Base-by-base conservation (phyloP, 1,284 basidiomycete species). In the Ustilago crameri region DNA sequence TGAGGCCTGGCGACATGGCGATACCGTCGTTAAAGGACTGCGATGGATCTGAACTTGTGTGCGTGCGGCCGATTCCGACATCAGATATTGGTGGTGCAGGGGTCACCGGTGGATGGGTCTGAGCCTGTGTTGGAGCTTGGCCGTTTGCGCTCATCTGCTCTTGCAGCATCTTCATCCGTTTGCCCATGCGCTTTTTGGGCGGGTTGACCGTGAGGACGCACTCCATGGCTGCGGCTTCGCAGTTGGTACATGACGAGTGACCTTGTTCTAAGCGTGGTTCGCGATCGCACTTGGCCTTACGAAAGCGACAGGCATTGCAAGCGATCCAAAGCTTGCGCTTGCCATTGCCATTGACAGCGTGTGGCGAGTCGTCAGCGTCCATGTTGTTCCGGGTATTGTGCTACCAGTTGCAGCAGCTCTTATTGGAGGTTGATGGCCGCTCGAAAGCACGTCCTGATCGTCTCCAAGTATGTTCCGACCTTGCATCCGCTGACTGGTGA, bases 241-340 rank as follows among this genome's bases (percentile, higher is more conserved):
- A 69, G 30, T 59, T 64, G 18, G 55, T 55, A 40, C 66, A 69
- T 9, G 55, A 1, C 22, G 50, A 35, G 37, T 26, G 38, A 10
- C 60, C 66, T 42, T 53, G 51, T 30, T 69, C 55, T 7, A 69
- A 47, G 22, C 66, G 66, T 8, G 44, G 41, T 32, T 64, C 56
- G 23, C 66, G 51, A 23, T 69, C 66, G 38, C 66, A 69, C 27
- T 69, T 69, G 60, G 64, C 66, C 37, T 69, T 69, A 14, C 66
- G 54, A 46, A 63, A 69, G 38, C 66, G 59, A 18, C 66, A 69
- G 14, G 66, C 66, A 32, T 69, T 58, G 56, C 66, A 69, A 22
- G 66, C 59, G 14, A 69, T 38, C 35, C 55, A 63, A 12, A 63
- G 66, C 56, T 69, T 69, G 15, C 66, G 59, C 37, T 64, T 69